Evolutionary conservation across 2,329 filamentous ascomycete species (phyloP).

Genomic region (Hyphodiscus sp.): DNA sequence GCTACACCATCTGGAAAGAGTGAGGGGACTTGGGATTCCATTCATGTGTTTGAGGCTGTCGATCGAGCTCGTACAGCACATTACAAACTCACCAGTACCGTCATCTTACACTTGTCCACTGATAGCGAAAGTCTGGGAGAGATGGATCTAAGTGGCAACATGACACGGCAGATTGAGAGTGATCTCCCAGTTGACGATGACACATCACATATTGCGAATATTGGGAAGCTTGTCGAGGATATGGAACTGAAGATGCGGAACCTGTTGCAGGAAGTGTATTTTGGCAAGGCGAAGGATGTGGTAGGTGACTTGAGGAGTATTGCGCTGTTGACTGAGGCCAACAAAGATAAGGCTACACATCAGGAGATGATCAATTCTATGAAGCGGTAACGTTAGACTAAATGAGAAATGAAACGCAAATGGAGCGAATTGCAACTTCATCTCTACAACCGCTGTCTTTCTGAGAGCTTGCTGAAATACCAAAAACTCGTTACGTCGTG

Average conservation of each 20-base stretch:
- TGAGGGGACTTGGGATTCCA: conserved; percentile 91
- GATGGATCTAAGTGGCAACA: conserved; percentile 92
- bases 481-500: neutral
- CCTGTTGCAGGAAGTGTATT: conserved; percentile 96
- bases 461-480: neutral
- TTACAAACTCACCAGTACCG: conserved; percentile 96
- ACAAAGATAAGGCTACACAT: conserved; percentile 77
- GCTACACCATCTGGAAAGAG: conserved; percentile 59
- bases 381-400: conserved; percentile 23
- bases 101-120: conserved; percentile 81
- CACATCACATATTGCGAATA: conserved; percentile 90
- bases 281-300: conserved; percentile 98
- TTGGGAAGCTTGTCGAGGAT: conserved; percentile 90
- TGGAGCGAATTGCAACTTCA: neutral
- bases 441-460: neutral
- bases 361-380: conserved; percentile 73
- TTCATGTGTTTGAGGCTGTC: conserved; percentile 96
- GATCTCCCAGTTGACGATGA: conserved; percentile 87
- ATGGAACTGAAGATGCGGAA: conserved; percentile 99
- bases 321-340: conserved; percentile 74
- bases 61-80: conserved; percentile 87
- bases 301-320: conserved; percentile 91
- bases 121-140: conserved; percentile 63
- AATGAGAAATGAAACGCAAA: neutral
- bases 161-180: conserved; percentile 93